Conservation (phyloP, 306 rosid genomes). For the Prunus campanulata region DNA sequence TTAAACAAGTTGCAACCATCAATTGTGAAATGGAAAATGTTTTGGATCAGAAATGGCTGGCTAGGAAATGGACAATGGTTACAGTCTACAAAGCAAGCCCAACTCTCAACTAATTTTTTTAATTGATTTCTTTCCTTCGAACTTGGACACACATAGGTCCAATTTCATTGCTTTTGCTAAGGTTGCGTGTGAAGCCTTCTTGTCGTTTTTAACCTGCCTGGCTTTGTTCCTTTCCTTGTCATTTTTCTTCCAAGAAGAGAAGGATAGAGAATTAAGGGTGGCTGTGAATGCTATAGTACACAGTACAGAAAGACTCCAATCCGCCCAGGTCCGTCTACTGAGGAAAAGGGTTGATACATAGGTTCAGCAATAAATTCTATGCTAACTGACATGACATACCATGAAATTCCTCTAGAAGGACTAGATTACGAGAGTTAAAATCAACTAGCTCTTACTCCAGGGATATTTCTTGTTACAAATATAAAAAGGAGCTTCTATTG, state of each 20-base stretch:
- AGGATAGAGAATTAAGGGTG: not conserved
- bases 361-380: too few relatives aligned
- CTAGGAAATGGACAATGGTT: not conserved
- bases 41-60: not conserved
- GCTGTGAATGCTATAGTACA: too few relatives aligned
- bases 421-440: too few relatives aligned
- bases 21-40: not conserved
- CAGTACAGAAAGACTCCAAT: too few relatives aligned
- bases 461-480: too few relatives aligned
- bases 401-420: too few relatives aligned
- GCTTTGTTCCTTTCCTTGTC: not conserved
- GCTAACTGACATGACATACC: too few relatives aligned
- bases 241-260: not conserved
- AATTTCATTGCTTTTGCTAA: not conserved
- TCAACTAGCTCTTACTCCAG: too few relatives aligned
- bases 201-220: constrained; percentile 4
- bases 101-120: not conserved
- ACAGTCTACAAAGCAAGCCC: not conserved
- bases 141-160: not conserved
- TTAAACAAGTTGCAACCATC: not conserved
- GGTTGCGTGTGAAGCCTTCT: constrained; percentile 3
- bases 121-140: too few relatives aligned
- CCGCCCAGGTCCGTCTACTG: too few relatives aligned
- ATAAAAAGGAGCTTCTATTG: too few relatives aligned
- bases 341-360: too few relatives aligned